Percentiles rank a stretch among this genome's conserved stretches.
Conservation (phyloP, 2,329 filamentous ascomycete genomes). For the Cladosporium velox region DNA sequence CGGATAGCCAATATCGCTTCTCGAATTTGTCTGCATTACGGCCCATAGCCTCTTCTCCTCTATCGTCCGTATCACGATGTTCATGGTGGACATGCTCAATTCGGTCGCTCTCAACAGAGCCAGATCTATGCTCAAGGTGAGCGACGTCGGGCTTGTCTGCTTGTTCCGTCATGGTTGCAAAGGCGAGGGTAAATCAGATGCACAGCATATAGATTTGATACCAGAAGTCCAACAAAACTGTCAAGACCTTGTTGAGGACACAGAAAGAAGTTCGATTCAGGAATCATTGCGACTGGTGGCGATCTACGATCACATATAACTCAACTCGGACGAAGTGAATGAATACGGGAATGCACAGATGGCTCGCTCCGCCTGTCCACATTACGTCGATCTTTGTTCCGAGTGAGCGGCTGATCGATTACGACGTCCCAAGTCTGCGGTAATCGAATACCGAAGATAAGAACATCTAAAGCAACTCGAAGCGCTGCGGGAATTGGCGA, state of each 20-base stretch:
- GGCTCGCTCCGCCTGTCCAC: background rate
- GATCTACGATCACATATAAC: background rate
- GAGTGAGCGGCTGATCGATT: background rate
- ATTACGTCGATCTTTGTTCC: background rate
- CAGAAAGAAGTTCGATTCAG: background rate
- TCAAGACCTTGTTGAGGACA: background rate
- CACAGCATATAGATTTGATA: background rate
- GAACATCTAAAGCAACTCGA: background rate
- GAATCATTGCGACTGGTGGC: background rate
- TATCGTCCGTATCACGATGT: constrained; percentile 29
- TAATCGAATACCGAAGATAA: background rate
- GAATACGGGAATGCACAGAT: background rate
- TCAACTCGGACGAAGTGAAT: background rate
- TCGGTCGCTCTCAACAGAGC: constrained; percentile 21
- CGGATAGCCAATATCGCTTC: constrained; percentile 30
- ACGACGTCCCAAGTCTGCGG: background rate
- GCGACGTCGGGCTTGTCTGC: constrained; percentile 1
- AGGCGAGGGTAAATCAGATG: background rate
- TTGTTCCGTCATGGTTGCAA: constrained; percentile 9
- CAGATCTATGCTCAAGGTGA: constrained; percentile 12
- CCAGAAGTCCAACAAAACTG: background rate
- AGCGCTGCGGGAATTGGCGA: background rate
- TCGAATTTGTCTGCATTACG: constrained; percentile 30
- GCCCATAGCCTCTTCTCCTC: constrained; percentile 30
- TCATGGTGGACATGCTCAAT: constrained; percentile 25